Base-by-base conservation (phyloP, 1,284 basidiomycete species). In the Meripilus lineatus region DNA sequence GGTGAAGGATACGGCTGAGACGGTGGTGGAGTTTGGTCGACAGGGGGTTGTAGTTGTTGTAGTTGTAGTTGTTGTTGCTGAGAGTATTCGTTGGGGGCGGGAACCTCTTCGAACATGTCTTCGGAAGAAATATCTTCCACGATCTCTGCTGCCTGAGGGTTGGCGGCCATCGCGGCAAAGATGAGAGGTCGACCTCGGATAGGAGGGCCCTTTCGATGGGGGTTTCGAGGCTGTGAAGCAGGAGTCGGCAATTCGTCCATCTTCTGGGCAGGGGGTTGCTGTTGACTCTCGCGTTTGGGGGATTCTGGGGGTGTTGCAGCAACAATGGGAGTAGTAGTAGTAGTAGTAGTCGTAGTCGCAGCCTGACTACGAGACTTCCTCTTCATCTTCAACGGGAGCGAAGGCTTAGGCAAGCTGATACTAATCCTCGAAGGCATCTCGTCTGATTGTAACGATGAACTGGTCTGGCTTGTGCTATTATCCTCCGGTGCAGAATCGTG, bases 171-270 rank as follows among this genome's bases (percentile, higher is more conserved):
- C 24, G 59, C 54, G 3, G 59, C 58, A 48, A 65, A 62, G 40
- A 61, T 64, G 38, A 56, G 54, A 23, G 62, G 59, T 10, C 55
- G 52, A 21, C 61, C 58, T 17, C 50, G 57, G n/a, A 58, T 46
- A 34, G 56, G 56, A 0, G 53, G 54, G 35, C 40, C 48, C 14
- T 44, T 45, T 35, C 37, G 46, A 25, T 28, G n/a, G 15, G 30
- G 28, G 28, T 30, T n/a, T 11, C 8, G 13, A 13, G 38, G 21
- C 17, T 40, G 23, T 20, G 38, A 40, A n/a, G 38, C 25, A 28
- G 24, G 21, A 8, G 23, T 30, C 8, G 18, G 38, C 17, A 10
- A 14, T 6, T 40, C 25, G 21, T 24, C 26, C 18, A 30, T 22
- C 20, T 24, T 6, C 13, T 24, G 20, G 7, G 21, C 32, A 11